Conservation (phyloP, 257 asterid species). For the Jasminum sambac region DNA sequence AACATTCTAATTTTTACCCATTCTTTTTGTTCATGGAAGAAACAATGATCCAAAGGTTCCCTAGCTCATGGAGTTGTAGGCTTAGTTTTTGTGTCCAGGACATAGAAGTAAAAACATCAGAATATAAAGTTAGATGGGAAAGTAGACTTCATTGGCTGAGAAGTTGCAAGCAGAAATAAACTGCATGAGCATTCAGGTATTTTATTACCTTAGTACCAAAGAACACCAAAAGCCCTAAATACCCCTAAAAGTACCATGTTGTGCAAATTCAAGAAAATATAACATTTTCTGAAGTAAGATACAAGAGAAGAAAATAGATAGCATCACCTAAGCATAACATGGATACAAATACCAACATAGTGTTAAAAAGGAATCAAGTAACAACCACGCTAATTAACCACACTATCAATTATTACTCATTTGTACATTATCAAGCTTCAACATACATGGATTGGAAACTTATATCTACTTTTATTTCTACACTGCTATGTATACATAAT, state of each 20-base stretch:
- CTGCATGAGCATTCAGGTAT: not conserved
- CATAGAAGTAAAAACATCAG: constrained; percentile 9
- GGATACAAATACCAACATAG: not conserved
- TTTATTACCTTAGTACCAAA: not conserved
- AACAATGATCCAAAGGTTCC: too few relatives aligned
- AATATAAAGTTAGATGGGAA: not conserved
- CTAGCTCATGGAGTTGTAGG: not conserved
- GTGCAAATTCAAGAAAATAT: not conserved
- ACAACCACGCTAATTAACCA: not conserved
- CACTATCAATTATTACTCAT: not conserved
- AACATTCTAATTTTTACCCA: not conserved
- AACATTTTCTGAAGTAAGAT: not conserved
- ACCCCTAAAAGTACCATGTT: not conserved
- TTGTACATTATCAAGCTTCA: not conserved
- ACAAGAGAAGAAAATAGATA: not conserved
- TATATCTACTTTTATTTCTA: not conserved
- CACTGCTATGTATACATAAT: not conserved
- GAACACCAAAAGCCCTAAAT: not conserved
- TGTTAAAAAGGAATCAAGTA: not conserved
- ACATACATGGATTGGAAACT: not conserved
- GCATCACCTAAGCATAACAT: not conserved
- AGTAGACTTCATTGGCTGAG: not conserved
- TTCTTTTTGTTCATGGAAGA: not conserved
- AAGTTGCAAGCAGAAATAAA: not conserved
- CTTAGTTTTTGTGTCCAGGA: not conserved